Percentiles rank a stretch among this genome's conserved stretches.
phyloP scores from a whole-genome alignment of 495 filamentous ascomycete species.

The Xeromyces bisporus region DNA sequence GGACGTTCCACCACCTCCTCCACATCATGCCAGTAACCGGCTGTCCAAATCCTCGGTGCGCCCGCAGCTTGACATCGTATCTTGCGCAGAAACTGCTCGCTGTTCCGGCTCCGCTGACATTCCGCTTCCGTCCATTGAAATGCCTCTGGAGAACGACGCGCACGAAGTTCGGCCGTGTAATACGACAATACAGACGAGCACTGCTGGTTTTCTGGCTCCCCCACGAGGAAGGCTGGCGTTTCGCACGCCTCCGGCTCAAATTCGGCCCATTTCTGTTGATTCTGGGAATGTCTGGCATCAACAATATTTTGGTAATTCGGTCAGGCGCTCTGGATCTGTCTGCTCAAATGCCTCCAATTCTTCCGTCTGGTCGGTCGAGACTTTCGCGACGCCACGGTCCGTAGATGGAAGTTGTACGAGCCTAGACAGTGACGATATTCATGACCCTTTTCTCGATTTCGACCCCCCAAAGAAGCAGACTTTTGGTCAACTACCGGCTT shows the following conservation, averaged over 20 bases:
- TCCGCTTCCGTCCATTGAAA: conserved; percentile 45
- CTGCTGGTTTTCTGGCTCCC: conserved; percentile 33
- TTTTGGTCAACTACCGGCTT: conserved; percentile 7
- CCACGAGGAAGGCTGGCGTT: conserved; percentile 35
- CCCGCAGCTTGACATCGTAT: conserved; percentile 27
- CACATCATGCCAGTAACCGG: conserved; percentile 36
- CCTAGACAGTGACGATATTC: conserved; percentile 44
- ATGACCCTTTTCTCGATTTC: conserved; percentile 37
- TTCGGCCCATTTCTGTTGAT: conserved; percentile 22
- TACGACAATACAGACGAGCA: conserved; percentile 11
- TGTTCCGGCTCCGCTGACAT: conserved; percentile 21
- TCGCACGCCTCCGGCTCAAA: conserved; percentile 45
- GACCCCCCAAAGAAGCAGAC: conserved; percentile 22
- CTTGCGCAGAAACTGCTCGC: conserved; percentile 18
- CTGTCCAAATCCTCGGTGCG: conserved; percentile 28
- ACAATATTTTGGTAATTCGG: conserved; percentile 16
- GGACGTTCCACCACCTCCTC: conserved; percentile 29
- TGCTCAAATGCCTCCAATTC: conserved; percentile 53
- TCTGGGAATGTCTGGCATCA: conserved; percentile 16
- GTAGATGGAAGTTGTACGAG: conserved; percentile 53
- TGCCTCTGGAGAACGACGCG: conserved; percentile 16
- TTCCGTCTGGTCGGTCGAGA: conserved; percentile 50
- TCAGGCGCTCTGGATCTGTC: conserved; percentile 38
- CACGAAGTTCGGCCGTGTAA: conserved; percentile 8
- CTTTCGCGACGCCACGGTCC: conserved; percentile 44